These are phyloP conservation scores for Trypanosoma brucei DNA, from an alignment of 208 protist species.

Conservation along the genomic window DNA sequence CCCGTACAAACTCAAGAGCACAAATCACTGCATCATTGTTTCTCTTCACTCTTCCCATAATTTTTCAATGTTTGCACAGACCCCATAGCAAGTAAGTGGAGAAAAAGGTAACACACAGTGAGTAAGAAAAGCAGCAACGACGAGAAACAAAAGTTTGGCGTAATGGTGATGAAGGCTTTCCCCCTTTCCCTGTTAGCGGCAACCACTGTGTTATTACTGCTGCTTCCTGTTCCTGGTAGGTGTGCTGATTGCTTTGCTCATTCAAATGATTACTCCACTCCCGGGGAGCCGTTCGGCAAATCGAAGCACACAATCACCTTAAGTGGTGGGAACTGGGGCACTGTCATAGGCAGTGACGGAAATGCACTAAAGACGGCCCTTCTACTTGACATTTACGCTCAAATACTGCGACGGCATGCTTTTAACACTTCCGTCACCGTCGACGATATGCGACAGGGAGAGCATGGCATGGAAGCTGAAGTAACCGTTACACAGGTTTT, in stretches of 20 bases:
- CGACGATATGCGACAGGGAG: not conserved
- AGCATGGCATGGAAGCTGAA: not conserved
- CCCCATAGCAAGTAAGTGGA: not conserved
- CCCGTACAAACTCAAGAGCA: no score
- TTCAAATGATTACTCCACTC: no score
- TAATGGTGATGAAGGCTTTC: no score
- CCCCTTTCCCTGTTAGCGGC: no score
- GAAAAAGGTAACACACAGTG: not conserved
- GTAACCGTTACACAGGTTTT: constrained; percentile 13
- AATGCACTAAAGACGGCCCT: constrained; percentile 3
- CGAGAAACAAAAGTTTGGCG: no score
- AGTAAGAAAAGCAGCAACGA: not conserved
- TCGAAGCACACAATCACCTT: constrained; percentile 15
- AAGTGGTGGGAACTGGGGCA: constrained; percentile 6
- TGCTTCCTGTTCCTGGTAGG: not conserved
- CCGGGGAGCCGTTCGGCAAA: not conserved
- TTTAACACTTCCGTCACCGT: constrained; percentile 19
- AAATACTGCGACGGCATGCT: constrained; percentile 6
- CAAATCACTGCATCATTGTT: no score
- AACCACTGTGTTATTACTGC: not conserved
- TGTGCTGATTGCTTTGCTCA: no score
- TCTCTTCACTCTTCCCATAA: no score
- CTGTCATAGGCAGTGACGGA: not conserved
- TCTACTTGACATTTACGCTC: constrained; percentile 3
- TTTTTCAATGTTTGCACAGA: no score